Conservation (phyloP, 1,284 basidiomycete species). For the Rhodotorula sp. region DNA sequence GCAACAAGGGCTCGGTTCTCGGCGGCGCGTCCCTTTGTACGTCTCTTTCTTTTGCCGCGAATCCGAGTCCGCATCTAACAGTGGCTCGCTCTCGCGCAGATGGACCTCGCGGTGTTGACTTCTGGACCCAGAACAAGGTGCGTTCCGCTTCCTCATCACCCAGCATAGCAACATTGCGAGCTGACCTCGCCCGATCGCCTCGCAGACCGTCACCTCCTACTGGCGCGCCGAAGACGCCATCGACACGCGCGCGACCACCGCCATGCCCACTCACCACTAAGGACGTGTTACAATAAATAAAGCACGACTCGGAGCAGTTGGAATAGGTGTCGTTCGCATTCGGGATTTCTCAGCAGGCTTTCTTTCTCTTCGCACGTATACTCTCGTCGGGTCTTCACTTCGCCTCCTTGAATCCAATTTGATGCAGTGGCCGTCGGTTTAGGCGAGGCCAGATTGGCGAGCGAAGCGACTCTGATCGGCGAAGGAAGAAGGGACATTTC, state of each 20-base stretch:
- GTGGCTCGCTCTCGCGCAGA: not conserved
- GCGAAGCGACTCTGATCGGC: too few relatives aligned
- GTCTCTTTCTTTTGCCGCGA: conserved; percentile 54
- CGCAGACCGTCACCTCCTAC: conserved; percentile 74
- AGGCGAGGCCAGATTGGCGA: too few relatives aligned
- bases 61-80: not conserved
- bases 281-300: too few relatives aligned
- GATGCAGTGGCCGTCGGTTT: too few relatives aligned
- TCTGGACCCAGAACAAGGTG: conserved; percentile 68
- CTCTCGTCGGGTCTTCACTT: too few relatives aligned
- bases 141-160: conserved; percentile 33
- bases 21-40: conserved; percentile 78
- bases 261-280: conserved; percentile 66
- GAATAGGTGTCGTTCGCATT: not conserved
- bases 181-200: conserved; percentile 27
- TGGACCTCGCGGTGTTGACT: conserved; percentile 69
- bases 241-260: conserved; percentile 69
- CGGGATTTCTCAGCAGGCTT: too few relatives aligned
- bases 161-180: too few relatives aligned
- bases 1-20: conserved; percentile 82
- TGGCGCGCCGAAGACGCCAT: conserved; percentile 80
- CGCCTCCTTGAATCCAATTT: too few relatives aligned
- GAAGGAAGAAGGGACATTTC: too few relatives aligned
- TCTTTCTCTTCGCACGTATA: too few relatives aligned
- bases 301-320: too few relatives aligned